Evolutionary conservation across 345 rosid species (phyloP).

Genomic region (Populus ilicifolia): DNA sequence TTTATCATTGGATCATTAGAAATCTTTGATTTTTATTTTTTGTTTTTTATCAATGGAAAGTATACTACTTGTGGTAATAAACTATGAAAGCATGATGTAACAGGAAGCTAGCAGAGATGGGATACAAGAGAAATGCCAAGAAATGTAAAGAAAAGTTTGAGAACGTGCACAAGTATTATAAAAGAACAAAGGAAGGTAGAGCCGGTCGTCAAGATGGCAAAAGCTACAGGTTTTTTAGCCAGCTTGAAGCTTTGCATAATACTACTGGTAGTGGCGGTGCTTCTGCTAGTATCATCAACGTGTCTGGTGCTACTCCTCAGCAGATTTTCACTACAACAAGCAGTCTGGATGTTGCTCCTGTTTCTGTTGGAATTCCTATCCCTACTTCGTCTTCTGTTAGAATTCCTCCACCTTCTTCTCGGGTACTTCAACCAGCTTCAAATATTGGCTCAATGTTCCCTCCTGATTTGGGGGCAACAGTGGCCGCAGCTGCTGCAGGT

Average conservation of each 20-base stretch:
- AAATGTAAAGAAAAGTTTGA: constrained; percentile 94
- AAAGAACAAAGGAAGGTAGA: constrained; percentile 82
- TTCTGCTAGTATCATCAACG: constrained; percentile 15
- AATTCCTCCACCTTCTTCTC: constrained; percentile 27
- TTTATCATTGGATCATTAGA: not conserved
- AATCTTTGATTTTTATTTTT: not conserved
- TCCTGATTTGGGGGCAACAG: constrained; percentile 3
- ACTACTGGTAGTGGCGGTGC: not conserved
- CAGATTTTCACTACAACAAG: constrained; percentile 3
- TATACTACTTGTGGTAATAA: not conserved
- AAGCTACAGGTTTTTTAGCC: constrained; percentile 69
- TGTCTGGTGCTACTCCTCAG: constrained; percentile 15
- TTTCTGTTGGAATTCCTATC: constrained; percentile 52
- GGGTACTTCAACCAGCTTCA: not conserved
- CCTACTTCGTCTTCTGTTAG: constrained; percentile 25
- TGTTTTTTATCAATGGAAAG: not conserved
- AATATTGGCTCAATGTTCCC: constrained; percentile 18
- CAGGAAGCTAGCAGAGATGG: constrained; percentile 83
- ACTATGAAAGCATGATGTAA: not conserved
- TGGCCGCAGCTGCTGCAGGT: constrained; percentile 13
- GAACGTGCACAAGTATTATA: constrained; percentile 91
- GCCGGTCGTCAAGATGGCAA: constrained; percentile 85
- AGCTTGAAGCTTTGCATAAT: constrained; percentile 73
- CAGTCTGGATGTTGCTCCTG: constrained; percentile 54
- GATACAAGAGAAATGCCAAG: constrained; percentile 74